Evolutionary conservation across 306 rosid genomes (phyloP).

Genomic region (Cucurbita maxima): DNA sequence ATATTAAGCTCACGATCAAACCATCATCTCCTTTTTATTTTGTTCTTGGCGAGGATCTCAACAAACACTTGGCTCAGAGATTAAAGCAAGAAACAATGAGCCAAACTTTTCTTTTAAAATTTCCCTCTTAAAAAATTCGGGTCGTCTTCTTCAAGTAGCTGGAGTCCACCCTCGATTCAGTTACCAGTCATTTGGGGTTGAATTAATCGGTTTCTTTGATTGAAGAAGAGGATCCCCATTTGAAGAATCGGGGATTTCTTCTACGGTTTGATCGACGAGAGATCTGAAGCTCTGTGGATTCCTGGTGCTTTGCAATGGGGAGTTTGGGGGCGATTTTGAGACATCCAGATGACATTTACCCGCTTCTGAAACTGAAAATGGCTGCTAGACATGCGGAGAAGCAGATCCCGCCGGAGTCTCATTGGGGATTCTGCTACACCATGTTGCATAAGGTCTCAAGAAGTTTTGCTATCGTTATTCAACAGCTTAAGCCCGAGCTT

Average conservation of each 20-base stretch:
- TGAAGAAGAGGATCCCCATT: not conserved
- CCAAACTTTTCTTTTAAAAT: not conserved
- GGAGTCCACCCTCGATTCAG: not conserved
- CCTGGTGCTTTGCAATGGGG: constrained; percentile 27
- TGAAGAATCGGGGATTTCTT: not conserved
- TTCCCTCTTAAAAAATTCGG: not conserved
- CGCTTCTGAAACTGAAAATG: constrained; percentile 66
- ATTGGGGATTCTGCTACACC: constrained; percentile 75
- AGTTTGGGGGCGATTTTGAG: constrained; percentile 50
- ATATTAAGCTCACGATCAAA: no score
- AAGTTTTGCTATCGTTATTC: constrained; percentile 85
- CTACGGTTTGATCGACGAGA: not conserved
- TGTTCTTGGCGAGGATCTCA: no score
- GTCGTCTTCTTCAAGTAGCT: not conserved
- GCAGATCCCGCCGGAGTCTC: constrained; percentile 88
- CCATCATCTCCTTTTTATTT: no score
- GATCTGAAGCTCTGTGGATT: constrained; percentile 2
- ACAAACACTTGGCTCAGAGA: no score
- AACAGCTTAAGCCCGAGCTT: constrained; percentile 67
- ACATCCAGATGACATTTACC: constrained; percentile 74
- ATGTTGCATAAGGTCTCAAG: constrained; percentile 93
- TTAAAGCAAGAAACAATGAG: not conserved
- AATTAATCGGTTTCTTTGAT: not conserved
- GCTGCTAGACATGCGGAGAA: constrained; percentile 67
- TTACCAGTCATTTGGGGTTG: not conserved